Percentiles rank a stretch among this genome's conserved stretches.
phyloP scores from a whole-genome alignment of 768 basidiomycete species.

The Tremella mesenterica region DNA sequence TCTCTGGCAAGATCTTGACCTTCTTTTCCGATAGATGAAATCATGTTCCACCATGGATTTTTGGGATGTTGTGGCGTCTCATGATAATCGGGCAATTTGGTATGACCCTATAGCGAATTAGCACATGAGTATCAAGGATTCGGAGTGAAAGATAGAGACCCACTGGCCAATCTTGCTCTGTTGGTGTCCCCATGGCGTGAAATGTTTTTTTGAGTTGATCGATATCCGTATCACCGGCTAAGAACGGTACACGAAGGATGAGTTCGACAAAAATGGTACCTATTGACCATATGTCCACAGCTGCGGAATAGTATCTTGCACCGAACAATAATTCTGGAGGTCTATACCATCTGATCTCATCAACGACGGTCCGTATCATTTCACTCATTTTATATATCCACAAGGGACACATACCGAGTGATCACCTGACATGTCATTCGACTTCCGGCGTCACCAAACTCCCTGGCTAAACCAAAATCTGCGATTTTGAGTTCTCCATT shows the following conservation, averaged over 20 bases:
- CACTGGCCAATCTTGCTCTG: slow-evolving; percentile 96
- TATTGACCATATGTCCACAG: slow-evolving; percentile 94
- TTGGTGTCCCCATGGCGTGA: slow-evolving; percentile 87
- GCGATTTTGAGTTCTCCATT: slow-evolving; percentile 91
- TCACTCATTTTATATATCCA: neutral
- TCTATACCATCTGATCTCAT: slow-evolving; percentile 87
- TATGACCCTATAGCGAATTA: slow-evolving; percentile 64
- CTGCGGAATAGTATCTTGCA: slow-evolving; percentile 77
- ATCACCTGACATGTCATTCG: slow-evolving; percentile 99
- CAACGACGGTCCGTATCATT: slow-evolving; percentile 1
- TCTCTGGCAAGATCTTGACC: slow-evolving; percentile 71
- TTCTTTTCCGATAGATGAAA: slow-evolving; percentile 81
- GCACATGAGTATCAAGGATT: too few species aligned
- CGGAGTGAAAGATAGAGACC: slow-evolving; percentile 34
- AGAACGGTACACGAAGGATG: slow-evolving; percentile 89
- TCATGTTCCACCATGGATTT: slow-evolving; percentile 70
- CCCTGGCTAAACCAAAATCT: slow-evolving; percentile 95
- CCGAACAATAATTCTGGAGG: slow-evolving; percentile 92
- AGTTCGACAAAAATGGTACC: slow-evolving; percentile 97
- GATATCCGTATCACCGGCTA: slow-evolving; percentile 92
- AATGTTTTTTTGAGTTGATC: slow-evolving; percentile 93
- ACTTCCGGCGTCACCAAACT: slow-evolving; percentile 86
- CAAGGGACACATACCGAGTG: slow-evolving; percentile 63
- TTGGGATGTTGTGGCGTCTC: slow-evolving; percentile 78
- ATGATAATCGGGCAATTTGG: slow-evolving; percentile 80